These are phyloP conservation scores for Tuctoria greenei DNA, from an alignment of 176 grass and related monocot species.

Conservation along the genomic window DNA sequence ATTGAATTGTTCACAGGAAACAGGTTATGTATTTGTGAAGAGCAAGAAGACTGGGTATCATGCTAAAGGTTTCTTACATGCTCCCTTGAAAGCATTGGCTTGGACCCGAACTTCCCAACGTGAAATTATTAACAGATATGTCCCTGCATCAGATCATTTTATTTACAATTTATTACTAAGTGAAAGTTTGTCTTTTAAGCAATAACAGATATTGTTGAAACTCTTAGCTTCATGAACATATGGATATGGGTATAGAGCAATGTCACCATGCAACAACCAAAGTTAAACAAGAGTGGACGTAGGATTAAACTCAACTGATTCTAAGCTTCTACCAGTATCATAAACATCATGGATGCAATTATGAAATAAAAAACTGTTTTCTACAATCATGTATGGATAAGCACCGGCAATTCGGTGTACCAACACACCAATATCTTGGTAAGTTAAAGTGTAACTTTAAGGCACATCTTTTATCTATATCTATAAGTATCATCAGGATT, in stretches of 20 bases:
- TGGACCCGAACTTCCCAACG: conserved; percentile 52
- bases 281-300: neutral
- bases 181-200: conserved; percentile 5
- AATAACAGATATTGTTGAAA: conserved; percentile 7
- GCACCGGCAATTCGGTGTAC: neutral
- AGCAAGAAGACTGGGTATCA: conserved; percentile 22
- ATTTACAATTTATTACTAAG: neutral
- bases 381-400: neutral
- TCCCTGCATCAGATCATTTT: conserved; percentile 62
- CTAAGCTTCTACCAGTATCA: neutral
- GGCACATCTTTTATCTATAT: conserved; percentile 1
- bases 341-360: neutral
- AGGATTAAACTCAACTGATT: conserved; percentile 2
- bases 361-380: conserved; percentile 1
- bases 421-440: neutral
- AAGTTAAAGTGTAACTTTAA: neutral
- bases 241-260: neutral
- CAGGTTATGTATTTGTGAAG: conserved; percentile 20
- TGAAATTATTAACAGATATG: conserved; percentile 84
- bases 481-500: conserved; percentile 6
- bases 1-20: conserved; percentile 31
- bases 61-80: conserved; percentile 54
- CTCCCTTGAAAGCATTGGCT: conserved; percentile 68
- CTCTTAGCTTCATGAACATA: conserved; percentile 3
- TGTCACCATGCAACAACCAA: neutral